phyloP scores from a whole-genome alignment of 495 filamentous ascomycete species.

The Aspergillus biplanus region DNA sequence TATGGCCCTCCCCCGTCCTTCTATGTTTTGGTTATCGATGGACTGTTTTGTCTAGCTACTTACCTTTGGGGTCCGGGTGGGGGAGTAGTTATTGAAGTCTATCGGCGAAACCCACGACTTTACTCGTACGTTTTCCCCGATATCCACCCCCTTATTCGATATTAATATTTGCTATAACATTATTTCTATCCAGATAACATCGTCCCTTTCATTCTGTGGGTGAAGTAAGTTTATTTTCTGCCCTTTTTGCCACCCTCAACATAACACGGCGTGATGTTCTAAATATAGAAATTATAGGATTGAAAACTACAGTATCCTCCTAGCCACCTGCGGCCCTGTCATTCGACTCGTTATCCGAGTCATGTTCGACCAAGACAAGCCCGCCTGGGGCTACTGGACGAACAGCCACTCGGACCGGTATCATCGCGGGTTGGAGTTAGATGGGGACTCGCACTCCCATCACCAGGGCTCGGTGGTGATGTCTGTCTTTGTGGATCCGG shows the following conservation, averaged over 20 bases:
- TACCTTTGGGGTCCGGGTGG: too few relatives aligned
- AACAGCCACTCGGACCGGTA: neutral
- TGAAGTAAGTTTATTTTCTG: constrained; percentile 20
- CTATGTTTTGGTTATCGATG: neutral
- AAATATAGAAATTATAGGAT: constrained; percentile 8
- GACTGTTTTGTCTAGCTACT: too few relatives aligned
- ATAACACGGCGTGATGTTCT: too few relatives aligned
- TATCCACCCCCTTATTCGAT: neutral
- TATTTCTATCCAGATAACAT: constrained; percentile 19
- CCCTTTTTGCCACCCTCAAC: too few relatives aligned
- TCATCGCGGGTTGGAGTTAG: constrained; percentile 5
- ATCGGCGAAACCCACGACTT: constrained; percentile 22
- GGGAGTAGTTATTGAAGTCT: constrained; percentile 18
- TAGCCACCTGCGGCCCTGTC: constrained; percentile 25
- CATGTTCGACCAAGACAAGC: neutral
- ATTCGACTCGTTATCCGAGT: constrained; percentile 20
- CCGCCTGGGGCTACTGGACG: constrained; percentile 3
- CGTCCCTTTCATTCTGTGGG: constrained; percentile 26
- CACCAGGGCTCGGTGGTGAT: constrained; percentile 5
- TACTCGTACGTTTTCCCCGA: constrained; percentile 15
- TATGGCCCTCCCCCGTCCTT: neutral
- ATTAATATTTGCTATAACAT: too few relatives aligned
- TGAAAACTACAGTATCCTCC: constrained; percentile 25
- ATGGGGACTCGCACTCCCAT: neutral
- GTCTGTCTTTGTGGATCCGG: constrained; percentile 3